A percentile compares a stretch with the other conserved stretches of the same genome.
These are phyloP conservation scores for Kregervanrija delftensis DNA, from an alignment of 805 yeast species.

Conservation along the genomic window DNA sequence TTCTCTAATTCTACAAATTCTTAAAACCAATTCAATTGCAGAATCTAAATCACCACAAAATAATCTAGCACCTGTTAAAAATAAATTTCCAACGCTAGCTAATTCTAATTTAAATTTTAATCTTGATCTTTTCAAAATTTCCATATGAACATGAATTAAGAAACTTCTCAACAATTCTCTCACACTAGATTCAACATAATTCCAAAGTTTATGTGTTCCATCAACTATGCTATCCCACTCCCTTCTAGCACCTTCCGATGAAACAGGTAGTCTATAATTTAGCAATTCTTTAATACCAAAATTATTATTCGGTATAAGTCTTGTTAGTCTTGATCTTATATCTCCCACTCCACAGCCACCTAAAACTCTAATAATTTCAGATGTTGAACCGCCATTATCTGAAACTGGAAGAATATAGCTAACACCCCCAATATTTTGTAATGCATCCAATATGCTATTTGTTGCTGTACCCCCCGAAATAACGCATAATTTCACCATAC, in stretches of 20 bases:
- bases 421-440: constrained; percentile 32
- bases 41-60: constrained; percentile 82
- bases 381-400: constrained; percentile 94
- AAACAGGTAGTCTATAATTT: constrained; percentile 45
- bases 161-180: constrained; percentile 74
- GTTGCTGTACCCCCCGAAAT: constrained; percentile 89
- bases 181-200: constrained; percentile 45
- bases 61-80: constrained; percentile 73
- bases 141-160: constrained; percentile 71
- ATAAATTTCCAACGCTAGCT: constrained; percentile 82
- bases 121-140: constrained; percentile 60
- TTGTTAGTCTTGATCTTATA: constrained; percentile 70
- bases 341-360: constrained; percentile 98
- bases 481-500: constrained; percentile 27
- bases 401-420: constrained; percentile 75
- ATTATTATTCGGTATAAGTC: constrained; percentile 55
- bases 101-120: constrained; percentile 63
- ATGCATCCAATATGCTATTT: constrained; percentile 60
- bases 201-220: constrained; percentile 71
- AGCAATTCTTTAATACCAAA: constrained; percentile 31
- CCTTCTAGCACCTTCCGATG: constrained; percentile 42
- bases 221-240: constrained; percentile 80
- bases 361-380: constrained; percentile 75
- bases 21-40: constrained; percentile 67
- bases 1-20: constrained; percentile 54